phyloP scores from a whole-genome alignment of 352 stramenopile species.

The Pilasporangium apinafurcum region DNA sequence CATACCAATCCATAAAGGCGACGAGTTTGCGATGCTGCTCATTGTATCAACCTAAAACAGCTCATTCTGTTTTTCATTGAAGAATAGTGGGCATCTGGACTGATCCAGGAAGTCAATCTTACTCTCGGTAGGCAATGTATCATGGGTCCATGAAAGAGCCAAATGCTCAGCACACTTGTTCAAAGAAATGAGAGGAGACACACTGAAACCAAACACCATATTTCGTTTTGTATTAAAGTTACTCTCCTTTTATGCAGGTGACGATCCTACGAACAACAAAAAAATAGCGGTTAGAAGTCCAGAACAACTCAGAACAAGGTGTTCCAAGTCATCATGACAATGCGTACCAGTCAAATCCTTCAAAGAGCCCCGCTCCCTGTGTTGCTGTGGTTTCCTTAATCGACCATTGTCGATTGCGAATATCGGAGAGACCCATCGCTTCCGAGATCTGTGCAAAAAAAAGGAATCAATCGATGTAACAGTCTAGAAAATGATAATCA shows the following conservation, averaged over 20 bases:
- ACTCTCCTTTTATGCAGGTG: constrained; percentile 88
- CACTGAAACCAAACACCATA: too few relatives aligned
- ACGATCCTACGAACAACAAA: constrained; percentile 57
- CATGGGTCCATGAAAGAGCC: too few relatives aligned
- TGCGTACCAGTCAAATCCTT: constrained; percentile 98
- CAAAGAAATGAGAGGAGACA: too few relatives aligned
- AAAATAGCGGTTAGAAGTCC: neutral
- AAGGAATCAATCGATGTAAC: neutral
- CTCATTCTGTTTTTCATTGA: too few relatives aligned
- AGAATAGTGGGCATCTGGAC: too few relatives aligned
- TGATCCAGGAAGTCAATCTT: too few relatives aligned
- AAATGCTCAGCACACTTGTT: too few relatives aligned
- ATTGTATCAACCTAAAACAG: too few relatives aligned
- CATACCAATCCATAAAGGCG: too few relatives aligned
- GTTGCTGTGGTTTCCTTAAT: constrained; percentile 99
- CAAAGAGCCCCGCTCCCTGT: constrained; percentile 97
- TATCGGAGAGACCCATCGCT: constrained; percentile 95
- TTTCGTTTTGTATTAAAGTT: too few relatives aligned
- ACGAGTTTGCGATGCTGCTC: too few relatives aligned
- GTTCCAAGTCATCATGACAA: neutral
- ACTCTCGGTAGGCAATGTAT: too few relatives aligned
- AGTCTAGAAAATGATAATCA: neutral
- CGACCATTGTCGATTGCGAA: constrained; percentile 99
- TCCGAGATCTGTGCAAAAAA: constrained; percentile 90
- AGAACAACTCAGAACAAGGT: neutral